Evolutionary conservation across 2,329 filamentous ascomycete genomes (phyloP).

Genomic region (Seiridium cupressi): DNA sequence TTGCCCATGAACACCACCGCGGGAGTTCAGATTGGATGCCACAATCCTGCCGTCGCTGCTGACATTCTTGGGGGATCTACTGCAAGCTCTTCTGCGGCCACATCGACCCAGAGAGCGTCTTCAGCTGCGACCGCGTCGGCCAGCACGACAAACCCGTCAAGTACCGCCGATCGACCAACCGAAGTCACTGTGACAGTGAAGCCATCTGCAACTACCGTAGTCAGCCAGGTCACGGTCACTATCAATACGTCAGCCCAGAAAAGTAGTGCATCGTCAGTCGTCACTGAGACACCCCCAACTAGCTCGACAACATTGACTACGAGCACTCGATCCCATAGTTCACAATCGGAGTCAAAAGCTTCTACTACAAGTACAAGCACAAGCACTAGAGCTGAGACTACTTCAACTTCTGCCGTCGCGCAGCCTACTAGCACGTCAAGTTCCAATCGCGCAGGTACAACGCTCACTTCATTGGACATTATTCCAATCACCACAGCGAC

Average conservation of each 20-base stretch:
- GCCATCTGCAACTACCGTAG: conserved; percentile 21
- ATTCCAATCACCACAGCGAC: conserved; percentile 1
- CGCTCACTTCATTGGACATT: conserved; percentile 3
- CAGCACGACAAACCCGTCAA: not conserved
- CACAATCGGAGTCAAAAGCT: not conserved
- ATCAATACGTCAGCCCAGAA: conserved; percentile 6
- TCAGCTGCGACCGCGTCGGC: not conserved
- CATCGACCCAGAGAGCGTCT: conserved; percentile 13
- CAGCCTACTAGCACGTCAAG: conserved; percentile 8
- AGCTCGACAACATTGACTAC: conserved; percentile 18
- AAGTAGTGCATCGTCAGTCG: not conserved
- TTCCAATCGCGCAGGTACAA: not conserved
- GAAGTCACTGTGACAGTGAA: conserved; percentile 16
- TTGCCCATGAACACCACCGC: conserved; percentile 48
- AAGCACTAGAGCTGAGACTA: not conserved
- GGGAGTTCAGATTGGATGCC: conserved; percentile 50
- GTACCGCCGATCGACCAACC: conserved; percentile 7
- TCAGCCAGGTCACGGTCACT: conserved; percentile 16
- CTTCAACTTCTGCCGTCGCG: conserved; percentile 12
- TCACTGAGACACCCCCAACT: conserved; percentile 13
- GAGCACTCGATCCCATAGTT: conserved; percentile 13
- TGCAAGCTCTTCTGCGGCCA: not conserved
- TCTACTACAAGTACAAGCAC: no score
- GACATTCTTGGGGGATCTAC: conserved; percentile 36
- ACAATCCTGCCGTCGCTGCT: conserved; percentile 36